Evolutionary conservation across 805 yeast species (phyloP).

Genomic region (Saturnispora gosingensis): DNA sequence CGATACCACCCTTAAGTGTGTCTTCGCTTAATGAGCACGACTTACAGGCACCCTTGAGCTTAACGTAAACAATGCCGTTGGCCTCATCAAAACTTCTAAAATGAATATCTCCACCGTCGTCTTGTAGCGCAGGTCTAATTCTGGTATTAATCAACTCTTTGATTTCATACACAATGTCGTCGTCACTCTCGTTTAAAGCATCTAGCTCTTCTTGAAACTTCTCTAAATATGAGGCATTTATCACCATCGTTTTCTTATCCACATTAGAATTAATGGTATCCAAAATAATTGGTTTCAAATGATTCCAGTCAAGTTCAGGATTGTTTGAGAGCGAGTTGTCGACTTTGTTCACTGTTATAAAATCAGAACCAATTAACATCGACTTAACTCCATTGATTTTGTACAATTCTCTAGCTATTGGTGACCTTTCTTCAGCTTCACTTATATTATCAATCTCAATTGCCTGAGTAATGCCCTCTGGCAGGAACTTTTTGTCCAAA

Average conservation of each 20-base stretch:
- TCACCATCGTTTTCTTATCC: slow-evolving; percentile 22
- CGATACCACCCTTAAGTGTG: slow-evolving; percentile 60
- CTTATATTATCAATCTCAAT: slow-evolving; percentile 44
- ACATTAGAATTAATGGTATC: slow-evolving; percentile 19
- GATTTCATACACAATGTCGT: slow-evolving; percentile 56
- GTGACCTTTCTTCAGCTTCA: slow-evolving; percentile 51
- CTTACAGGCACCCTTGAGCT: slow-evolving; percentile 61
- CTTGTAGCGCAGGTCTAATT: slow-evolving; percentile 66
- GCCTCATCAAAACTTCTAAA: slow-evolving; percentile 50
- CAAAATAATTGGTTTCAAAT: slow-evolving; percentile 21
- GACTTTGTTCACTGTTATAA: slow-evolving; percentile 59
- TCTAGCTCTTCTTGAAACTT: slow-evolving; percentile 20
- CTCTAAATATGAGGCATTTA: slow-evolving; percentile 17
- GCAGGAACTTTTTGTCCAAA: slow-evolving; percentile 37
- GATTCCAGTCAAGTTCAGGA: slow-evolving; percentile 26
- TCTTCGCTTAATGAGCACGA: slow-evolving; percentile 62
- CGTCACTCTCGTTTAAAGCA: slow-evolving; percentile 46
- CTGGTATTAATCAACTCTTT: slow-evolving; percentile 62
- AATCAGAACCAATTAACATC: slow-evolving; percentile 65
- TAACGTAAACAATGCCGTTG: slow-evolving; percentile 48
- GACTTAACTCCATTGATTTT: slow-evolving; percentile 57
- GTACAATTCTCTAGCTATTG: slow-evolving; percentile 53
- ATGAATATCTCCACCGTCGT: slow-evolving; percentile 69
- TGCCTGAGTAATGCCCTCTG: slow-evolving; percentile 33
- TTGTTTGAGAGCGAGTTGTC: slow-evolving; percentile 25